These are phyloP conservation scores for Solanum dulcamara DNA, from an alignment of 257 asterid species.

Conservation along the genomic window DNA sequence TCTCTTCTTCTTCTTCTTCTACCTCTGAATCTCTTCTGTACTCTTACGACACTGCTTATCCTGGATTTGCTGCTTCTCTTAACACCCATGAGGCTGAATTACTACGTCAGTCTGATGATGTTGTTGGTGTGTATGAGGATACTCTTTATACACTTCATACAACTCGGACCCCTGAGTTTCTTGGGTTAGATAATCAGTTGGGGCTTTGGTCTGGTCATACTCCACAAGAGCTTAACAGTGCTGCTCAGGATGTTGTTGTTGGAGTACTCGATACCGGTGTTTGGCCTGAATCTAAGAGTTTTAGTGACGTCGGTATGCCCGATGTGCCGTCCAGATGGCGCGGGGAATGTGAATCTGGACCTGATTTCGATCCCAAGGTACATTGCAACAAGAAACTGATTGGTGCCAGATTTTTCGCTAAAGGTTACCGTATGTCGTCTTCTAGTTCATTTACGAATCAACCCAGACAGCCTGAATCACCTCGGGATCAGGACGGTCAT, in stretches of 20 bases:
- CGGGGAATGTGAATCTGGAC: slow-evolving; percentile 25
- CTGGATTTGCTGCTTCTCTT: slow-evolving; percentile 30
- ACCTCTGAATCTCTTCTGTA: slow-evolving; percentile 17
- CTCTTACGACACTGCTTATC: slow-evolving; percentile 24
- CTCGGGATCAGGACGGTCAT: slow-evolving; percentile 38
- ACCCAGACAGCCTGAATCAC: slow-evolving; percentile 13
- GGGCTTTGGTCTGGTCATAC: slow-evolving; percentile 18
- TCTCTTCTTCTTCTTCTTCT: neutral
- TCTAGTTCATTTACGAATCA: neutral
- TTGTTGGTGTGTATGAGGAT: slow-evolving; percentile 37
- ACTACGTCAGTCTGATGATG: slow-evolving; percentile 24
- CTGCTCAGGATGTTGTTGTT: slow-evolving; percentile 28
- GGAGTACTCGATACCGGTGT: slow-evolving; percentile 44
- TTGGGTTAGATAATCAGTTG: slow-evolving; percentile 16
- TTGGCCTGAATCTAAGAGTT: slow-evolving; percentile 47
- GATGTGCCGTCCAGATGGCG: slow-evolving; percentile 28
- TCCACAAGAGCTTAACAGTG: slow-evolving; percentile 14
- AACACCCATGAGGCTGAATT: slow-evolving; percentile 21
- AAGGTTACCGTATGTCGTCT: slow-evolving; percentile 24
- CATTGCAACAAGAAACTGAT: slow-evolving; percentile 34
- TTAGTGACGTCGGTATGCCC: slow-evolving; percentile 18
- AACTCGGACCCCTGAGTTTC: slow-evolving; percentile 31
- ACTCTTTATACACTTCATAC: slow-evolving; percentile 28
- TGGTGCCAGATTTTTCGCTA: slow-evolving; percentile 28
- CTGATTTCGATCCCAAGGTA: slow-evolving; percentile 21